These are phyloP conservation scores for Pseudopyrenochaeta lycopersici DNA, from an alignment of 2,329 filamentous ascomycete species.

Conservation along the genomic window DNA sequence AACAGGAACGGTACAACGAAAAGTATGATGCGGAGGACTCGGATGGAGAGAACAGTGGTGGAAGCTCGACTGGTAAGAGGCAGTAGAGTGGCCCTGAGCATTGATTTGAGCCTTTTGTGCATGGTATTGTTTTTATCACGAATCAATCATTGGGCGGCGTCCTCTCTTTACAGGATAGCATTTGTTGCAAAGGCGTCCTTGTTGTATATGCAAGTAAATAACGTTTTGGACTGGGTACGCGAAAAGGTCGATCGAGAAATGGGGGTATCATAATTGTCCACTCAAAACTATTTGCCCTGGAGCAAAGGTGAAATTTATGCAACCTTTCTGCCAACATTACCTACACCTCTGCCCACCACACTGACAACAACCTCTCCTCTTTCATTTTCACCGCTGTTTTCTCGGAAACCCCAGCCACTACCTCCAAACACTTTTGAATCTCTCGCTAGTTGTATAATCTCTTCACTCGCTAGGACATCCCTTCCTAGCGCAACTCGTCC, in stretches of 20 bases:
- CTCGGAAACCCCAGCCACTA: conserved; percentile 88
- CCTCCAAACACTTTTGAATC: conserved; percentile 90
- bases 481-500: conserved; percentile 83
- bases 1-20: conserved; percentile 41
- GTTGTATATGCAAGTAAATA: not conserved
- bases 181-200: not conserved
- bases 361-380: conserved; percentile 80
- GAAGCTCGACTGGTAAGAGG: conserved; percentile 36
- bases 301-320: conserved; percentile 52
- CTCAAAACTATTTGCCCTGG: conserved; percentile 1
- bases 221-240: not conserved
- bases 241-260: not conserved
- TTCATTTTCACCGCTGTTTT: conserved; percentile 56
- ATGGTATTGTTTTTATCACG: conserved; percentile 1
- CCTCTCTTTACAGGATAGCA: conserved; percentile 3
- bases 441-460: conserved; percentile 79
- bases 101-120: conserved; percentile 2
- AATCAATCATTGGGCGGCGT: conserved; percentile 29
- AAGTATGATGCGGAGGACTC: conserved; percentile 36
- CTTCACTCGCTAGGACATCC: conserved; percentile 82
- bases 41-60: conserved; percentile 35
- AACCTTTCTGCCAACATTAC: conserved; percentile 94
- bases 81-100: conserved; percentile 20
- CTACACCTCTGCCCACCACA: conserved; percentile 91
- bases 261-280: conserved; percentile 26